A percentile compares a stretch with the other conserved stretches of the same genome.
phyloP scores from a whole-genome alignment of 2,329 filamentous ascomycete species.

The Talaromyces albobiverticillius region DNA sequence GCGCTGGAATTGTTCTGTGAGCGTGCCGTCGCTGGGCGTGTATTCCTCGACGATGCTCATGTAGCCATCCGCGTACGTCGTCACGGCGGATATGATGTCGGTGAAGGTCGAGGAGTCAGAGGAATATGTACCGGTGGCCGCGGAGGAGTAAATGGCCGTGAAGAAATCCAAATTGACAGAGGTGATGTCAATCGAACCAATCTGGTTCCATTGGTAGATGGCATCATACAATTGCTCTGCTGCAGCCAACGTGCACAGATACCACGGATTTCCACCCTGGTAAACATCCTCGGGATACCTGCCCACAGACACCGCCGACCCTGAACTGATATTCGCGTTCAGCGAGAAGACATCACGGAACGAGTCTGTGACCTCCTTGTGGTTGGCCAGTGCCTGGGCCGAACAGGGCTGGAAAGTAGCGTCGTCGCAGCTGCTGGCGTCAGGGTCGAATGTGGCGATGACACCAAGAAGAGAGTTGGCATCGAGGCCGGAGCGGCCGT shows the following conservation, averaged over 20 bases:
- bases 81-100: slow-evolving; percentile 56
- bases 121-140: slow-evolving; percentile 64
- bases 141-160: slow-evolving; percentile 58
- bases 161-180: slow-evolving; percentile 69
- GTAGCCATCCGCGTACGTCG: slow-evolving; percentile 60
- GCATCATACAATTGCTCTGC: slow-evolving; percentile 78
- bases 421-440: slow-evolving; percentile 61
- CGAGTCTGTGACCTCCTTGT: slow-evolving; percentile 71
- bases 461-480: slow-evolving; percentile 66
- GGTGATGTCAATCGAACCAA: slow-evolving; percentile 64
- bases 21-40: slow-evolving; percentile 22
- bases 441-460: slow-evolving; percentile 68
- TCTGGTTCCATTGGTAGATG: slow-evolving; percentile 65
- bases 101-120: slow-evolving; percentile 54
- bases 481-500: slow-evolving; percentile 65
- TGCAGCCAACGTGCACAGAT: slow-evolving; percentile 69
- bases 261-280: slow-evolving; percentile 77
- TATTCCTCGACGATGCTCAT: slow-evolving; percentile 39
- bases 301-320: slow-evolving; percentile 61
- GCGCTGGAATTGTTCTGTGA: slow-evolving; percentile 38
- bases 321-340: slow-evolving; percentile 63
- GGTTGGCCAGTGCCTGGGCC: slow-evolving; percentile 64
- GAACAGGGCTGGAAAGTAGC: slow-evolving; percentile 76
- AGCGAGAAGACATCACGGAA: slow-evolving; percentile 70
- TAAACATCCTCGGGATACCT: slow-evolving; percentile 72